Evolutionary conservation across 345 rosid species (phyloP).

Genomic region (Salix viminalis): DNA sequence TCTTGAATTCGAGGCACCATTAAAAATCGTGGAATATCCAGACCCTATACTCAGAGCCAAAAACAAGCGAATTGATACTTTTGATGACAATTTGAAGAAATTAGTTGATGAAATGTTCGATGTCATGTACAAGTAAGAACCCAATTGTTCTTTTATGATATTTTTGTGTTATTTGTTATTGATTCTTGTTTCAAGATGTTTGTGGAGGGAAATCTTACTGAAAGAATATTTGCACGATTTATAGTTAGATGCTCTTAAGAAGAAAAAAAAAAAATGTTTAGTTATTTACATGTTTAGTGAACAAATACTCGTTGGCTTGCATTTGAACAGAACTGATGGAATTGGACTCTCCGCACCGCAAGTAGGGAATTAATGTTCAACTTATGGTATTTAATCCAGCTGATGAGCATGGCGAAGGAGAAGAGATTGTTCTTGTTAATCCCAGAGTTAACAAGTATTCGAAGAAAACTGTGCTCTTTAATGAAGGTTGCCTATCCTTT

Average conservation of each 20-base stretch:
- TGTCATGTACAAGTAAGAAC: slow-evolving; percentile 87
- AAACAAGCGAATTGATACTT: slow-evolving; percentile 62
- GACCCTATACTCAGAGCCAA: slow-evolving; percentile 72
- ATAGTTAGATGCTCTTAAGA: slow-evolving; percentile 15
- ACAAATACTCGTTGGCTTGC: slow-evolving; percentile 32
- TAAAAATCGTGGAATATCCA: slow-evolving; percentile 80
- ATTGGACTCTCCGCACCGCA: slow-evolving; percentile 96
- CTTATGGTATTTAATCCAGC: slow-evolving; percentile 91
- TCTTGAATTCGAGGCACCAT: slow-evolving; percentile 66
- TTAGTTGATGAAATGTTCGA: slow-evolving; percentile 83
- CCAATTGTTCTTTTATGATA: not conserved
- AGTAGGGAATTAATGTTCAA: slow-evolving; percentile 79
- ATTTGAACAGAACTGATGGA: slow-evolving; percentile 80
- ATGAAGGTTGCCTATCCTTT: slow-evolving; percentile 92
- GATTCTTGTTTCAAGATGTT: no score
- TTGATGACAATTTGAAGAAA: slow-evolving; percentile 73
- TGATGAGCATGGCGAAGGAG: slow-evolving; percentile 73
- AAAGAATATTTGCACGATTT: not conserved
- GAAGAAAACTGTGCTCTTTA: slow-evolving; percentile 51
- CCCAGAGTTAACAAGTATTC: slow-evolving; percentile 71
- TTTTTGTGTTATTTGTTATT: not conserved
- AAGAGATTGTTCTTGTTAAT: slow-evolving; percentile 85
- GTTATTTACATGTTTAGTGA: slow-evolving; percentile 23
- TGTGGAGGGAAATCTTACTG: not conserved
- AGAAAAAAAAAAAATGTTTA: not conserved